phyloP scores from a whole-genome alignment of 768 basidiomycete genomes.

The Royoungia palumana region DNA sequence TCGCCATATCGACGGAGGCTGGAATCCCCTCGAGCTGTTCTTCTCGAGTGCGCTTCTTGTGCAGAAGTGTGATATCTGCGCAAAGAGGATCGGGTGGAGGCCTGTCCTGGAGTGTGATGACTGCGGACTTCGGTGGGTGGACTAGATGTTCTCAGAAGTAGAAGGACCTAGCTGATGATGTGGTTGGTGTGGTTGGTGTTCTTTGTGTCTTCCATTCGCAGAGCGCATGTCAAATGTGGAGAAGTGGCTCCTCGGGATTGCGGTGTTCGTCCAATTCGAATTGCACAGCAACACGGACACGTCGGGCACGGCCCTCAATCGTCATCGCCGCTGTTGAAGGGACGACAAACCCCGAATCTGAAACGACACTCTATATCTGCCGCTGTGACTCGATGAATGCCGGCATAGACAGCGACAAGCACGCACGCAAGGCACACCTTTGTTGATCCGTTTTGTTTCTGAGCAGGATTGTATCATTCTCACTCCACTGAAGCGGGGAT shows the following conservation, averaged over 20 bases:
- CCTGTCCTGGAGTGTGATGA: conserved; percentile 86
- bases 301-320: conserved; percentile 13
- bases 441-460: not conserved
- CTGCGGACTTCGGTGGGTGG: conserved; percentile 66
- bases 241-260: conserved; percentile 80
- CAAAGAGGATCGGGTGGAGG: conserved; percentile 83
- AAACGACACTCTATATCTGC: conserved; percentile 26
- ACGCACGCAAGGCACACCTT: conserved; percentile 5
- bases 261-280: conserved; percentile 47
- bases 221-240: conserved; percentile 86
- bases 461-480: conserved; percentile 3
- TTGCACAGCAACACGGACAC: conserved; percentile 26
- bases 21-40: conserved; percentile 78
- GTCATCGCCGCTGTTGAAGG: conserved; percentile 27
- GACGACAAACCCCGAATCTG: conserved; percentile 23
- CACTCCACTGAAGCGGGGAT: not conserved
- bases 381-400: conserved; percentile 26
- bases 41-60: conserved; percentile 70
- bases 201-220: conserved; percentile 28
- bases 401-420: conserved; percentile 15
- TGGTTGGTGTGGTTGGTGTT: conserved; percentile 2
- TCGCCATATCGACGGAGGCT: conserved; percentile 38
- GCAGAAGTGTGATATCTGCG: conserved; percentile 79
- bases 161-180: conserved; percentile 14
- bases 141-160: conserved; percentile 9